A percentile compares a stretch with the other conserved stretches of the same genome.
Conservation (phyloP, 1,284 basidiomycete genomes). For the Schizopora paradoxa region DNA sequence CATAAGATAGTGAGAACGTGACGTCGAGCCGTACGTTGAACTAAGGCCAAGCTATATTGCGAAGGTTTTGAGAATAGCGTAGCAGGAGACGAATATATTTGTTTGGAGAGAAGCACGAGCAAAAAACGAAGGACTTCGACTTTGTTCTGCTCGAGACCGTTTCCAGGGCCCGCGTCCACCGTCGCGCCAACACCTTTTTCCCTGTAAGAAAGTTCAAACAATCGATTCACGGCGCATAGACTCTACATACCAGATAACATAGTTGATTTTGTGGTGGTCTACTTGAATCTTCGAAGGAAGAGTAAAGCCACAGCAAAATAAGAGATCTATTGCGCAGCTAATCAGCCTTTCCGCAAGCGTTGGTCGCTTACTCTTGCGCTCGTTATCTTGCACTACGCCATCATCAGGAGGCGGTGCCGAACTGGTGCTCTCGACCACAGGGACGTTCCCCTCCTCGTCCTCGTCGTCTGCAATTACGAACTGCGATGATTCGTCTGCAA, state of each 20-base stretch:
- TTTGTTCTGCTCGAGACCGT: conserved; percentile 74
- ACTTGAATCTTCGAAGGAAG: conserved; percentile 73
- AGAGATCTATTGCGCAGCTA: conserved; percentile 71
- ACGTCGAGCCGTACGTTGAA: conserved; percentile 72
- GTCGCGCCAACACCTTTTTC: conserved; percentile 88
- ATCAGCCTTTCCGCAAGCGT: conserved; percentile 78
- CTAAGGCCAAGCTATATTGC: conserved; percentile 68
- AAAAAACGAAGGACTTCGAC: conserved; percentile 83
- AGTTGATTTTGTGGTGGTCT: conserved; percentile 82
- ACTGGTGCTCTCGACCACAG: conserved; percentile 23
- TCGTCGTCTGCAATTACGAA: conserved; percentile 85
- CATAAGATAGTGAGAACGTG: conserved; percentile 85
- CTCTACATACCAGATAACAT: conserved; percentile 67
- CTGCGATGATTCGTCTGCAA: conserved; percentile 41
- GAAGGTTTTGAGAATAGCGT: conserved; percentile 68
- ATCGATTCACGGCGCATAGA: conserved; percentile 7
- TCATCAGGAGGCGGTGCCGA: too few species aligned
- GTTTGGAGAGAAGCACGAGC: conserved; percentile 78
- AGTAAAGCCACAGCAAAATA: conserved; percentile 91
- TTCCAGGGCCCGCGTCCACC: conserved; percentile 59
- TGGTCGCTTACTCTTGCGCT: conserved; percentile 46
- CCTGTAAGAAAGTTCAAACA: conserved; percentile 42
- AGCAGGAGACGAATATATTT: conserved; percentile 76
- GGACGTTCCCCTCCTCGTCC: conserved; percentile 44
- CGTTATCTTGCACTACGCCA: conserved; percentile 15